Conservation (phyloP, 306 rosid genomes). For the Heteromeles arbutifolia region DNA sequence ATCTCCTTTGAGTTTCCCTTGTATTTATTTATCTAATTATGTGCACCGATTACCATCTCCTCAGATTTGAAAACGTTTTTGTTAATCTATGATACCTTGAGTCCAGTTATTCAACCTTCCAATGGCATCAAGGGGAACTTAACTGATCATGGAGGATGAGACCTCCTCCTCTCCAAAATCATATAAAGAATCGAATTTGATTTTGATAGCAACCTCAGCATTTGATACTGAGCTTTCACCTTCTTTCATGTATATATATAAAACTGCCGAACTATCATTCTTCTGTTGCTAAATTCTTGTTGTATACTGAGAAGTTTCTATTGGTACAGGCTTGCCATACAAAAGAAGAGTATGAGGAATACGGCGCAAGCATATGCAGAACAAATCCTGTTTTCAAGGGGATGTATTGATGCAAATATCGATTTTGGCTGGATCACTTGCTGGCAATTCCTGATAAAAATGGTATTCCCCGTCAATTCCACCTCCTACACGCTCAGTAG, state of each 20-base stretch:
- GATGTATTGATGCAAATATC: slow-evolving; percentile 65
- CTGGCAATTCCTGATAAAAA: slow-evolving; percentile 20
- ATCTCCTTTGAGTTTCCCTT: background rate
- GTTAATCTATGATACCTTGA: background rate
- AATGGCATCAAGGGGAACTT: background rate
- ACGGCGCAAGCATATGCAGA: slow-evolving; percentile 96
- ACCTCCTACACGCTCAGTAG: background rate
- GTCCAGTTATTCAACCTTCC: background rate
- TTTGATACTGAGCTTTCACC: slow-evolving; percentile 1
- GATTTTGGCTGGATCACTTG: slow-evolving; percentile 14
- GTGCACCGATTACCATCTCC: background rate
- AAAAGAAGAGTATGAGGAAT: slow-evolving; percentile 92
- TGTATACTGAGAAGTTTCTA: slow-evolving; percentile 14
- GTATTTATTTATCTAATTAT: too few species aligned
- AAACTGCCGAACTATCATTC: background rate
- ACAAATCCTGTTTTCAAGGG: slow-evolving; percentile 99
- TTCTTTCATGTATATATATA: background rate
- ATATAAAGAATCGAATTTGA: too few species aligned
- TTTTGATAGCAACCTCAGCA: background rate
- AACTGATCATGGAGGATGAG: background rate
- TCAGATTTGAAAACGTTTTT: background rate
- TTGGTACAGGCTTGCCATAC: slow-evolving; percentile 91
- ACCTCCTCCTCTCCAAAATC: background rate
- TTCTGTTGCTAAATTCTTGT: background rate
- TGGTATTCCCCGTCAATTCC: background rate